phyloP scores from a whole-genome alignment of 768 basidiomycete species.

The Leccinum disarticulatum region DNA sequence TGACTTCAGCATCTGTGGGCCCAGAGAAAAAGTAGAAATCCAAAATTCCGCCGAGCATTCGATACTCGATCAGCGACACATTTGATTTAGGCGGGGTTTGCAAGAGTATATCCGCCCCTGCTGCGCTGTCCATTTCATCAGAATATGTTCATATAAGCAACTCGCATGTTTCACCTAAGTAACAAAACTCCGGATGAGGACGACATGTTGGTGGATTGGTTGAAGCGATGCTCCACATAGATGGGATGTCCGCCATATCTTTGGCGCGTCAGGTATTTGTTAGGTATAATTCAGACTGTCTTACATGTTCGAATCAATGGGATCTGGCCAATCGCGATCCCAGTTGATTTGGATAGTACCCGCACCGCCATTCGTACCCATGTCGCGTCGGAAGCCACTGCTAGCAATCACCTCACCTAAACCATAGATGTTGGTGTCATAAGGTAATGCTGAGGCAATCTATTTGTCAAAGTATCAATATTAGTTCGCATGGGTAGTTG shows the following conservation, averaged over 20 bases:
- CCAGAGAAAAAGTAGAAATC: conserved; percentile 81
- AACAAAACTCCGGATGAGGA: conserved; percentile 77
- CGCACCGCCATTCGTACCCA: conserved; percentile 45
- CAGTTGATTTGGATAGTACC: conserved; percentile 69
- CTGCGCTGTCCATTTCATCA: conserved; percentile 42
- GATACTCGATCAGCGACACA: conserved; percentile 68
- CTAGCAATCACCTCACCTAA: conserved; percentile 71
- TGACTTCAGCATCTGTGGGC: conserved; percentile 48
- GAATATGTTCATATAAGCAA: neutral
- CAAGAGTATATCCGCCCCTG: conserved; percentile 71
- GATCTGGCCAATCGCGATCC: conserved; percentile 62
- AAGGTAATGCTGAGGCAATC: conserved; percentile 66
- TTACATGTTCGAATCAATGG: conserved; percentile 65
- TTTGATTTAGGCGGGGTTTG: conserved; percentile 53
- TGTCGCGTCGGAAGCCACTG: conserved; percentile 65
- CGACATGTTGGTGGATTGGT: conserved; percentile 47
- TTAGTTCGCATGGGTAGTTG: neutral
- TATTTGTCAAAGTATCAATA: conserved; percentile 17
- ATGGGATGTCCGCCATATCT: conserved; percentile 75
- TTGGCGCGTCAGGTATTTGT: neutral
- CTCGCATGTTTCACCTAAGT: conserved; percentile 45
- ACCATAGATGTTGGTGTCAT: conserved; percentile 73
- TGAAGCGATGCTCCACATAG: conserved; percentile 73
- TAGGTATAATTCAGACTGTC: conserved; percentile 19
- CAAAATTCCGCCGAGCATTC: conserved; percentile 70